Evolutionary conservation across 805 yeast species (phyloP), one percentile per base, ranked within the genome.

Genomic region (Ogataea pini): DNA sequence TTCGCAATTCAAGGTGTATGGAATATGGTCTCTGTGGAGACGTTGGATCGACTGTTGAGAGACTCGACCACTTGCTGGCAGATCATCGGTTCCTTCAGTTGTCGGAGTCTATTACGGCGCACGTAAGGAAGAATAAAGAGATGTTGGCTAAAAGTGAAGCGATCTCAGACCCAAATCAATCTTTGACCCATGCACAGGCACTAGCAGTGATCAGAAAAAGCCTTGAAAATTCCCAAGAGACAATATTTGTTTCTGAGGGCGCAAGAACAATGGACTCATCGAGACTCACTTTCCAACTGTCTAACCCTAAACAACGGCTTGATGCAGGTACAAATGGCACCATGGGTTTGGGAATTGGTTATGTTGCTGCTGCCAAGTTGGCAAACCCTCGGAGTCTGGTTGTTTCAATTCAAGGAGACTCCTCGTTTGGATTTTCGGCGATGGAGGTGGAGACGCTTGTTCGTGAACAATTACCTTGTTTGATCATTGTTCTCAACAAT

Each of bases 241-340:
- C 77, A 1, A 58, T 81, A 3, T 70, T 75, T 32, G 76, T 84
- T 1, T 73, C 82, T 3, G 90, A 85, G 62, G 90, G 90, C n/a
- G 89, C 90, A 1, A 83, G 83, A 58, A 83, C 89, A 0, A 84
- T 85, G 89, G 90, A 85, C 55, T 71, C 79, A 18, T 83, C 89
- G 1, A 70, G 90, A 41, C 70, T 80, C 9, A 77, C 85, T 0
- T 83, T 85, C 60, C 78, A 80, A 4, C 70, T 82, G 42, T 63
- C 67, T 7, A 54, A 56, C 2, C 85, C 89, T 0, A 73, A 76
- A 49, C 76, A 71, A 17, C 64, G 88, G 32, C 64, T 85, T 18
- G 91, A 85, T 58, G 87, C 88, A 2, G 90, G 89, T 4, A 84
- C 89, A 0, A 82, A 81, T 64, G 89, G 88, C 0, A 85, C 89